Evolutionary conservation across 139 green algal genomes (phyloP).

Genomic region (Ostreobium quekettii): DNA sequence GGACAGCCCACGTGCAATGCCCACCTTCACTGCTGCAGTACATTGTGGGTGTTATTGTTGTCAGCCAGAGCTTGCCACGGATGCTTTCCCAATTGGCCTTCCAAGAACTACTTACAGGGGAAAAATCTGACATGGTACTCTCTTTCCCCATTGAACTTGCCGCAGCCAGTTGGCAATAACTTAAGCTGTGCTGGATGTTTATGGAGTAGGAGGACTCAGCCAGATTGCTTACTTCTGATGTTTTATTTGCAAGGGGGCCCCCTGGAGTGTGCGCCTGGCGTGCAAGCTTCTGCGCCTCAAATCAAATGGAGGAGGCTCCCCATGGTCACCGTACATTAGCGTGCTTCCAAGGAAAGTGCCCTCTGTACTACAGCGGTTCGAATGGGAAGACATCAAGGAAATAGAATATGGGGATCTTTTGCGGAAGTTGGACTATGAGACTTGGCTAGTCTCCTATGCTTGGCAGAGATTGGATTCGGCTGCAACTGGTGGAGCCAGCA

Average conservation of each 20-base stretch:
- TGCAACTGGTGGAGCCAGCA: constrained; percentile 8
- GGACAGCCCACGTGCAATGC: too few species aligned
- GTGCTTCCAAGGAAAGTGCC: constrained; percentile 18
- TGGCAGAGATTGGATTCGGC: constrained; percentile 5
- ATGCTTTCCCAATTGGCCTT: not conserved
- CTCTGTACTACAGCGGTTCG: not conserved
- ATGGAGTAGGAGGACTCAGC: not conserved
- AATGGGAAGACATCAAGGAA: not conserved
- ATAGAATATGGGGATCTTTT: constrained; percentile 4
- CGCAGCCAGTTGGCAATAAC: not conserved
- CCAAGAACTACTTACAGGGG: not conserved
- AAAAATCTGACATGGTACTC: not conserved
- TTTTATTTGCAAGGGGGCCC: constrained; percentile 29
- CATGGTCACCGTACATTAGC: constrained; percentile 54
- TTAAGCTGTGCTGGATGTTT: not conserved
- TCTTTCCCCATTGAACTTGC: not conserved
- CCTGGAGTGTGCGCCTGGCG: constrained; percentile 61
- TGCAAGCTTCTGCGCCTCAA: constrained; percentile 53
- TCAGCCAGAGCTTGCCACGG: not conserved
- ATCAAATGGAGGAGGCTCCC: constrained; percentile 25
- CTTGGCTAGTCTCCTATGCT: not conserved
- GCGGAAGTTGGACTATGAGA: not conserved
- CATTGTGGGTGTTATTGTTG: too few species aligned
- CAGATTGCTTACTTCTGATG: not conserved
- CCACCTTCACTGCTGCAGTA: too few species aligned